These are phyloP conservation scores for Daldinia bambusicola DNA, from an alignment of 495 filamentous ascomycete genomes.

Conservation along the genomic window DNA sequence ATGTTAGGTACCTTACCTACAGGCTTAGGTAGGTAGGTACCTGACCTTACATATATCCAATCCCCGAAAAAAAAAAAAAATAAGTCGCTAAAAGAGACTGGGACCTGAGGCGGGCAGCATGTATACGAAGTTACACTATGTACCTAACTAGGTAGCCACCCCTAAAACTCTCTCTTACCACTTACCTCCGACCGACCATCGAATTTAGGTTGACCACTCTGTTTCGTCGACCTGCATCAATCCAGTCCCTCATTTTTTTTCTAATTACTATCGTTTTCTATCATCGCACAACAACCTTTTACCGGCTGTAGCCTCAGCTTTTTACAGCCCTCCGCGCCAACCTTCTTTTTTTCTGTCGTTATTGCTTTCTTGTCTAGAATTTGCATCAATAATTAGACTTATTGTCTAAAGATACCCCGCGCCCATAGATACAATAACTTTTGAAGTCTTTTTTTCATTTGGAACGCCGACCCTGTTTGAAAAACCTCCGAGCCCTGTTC, in stretches of 20 bases:
- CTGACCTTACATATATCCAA: not conserved
- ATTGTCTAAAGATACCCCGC: constrained; percentile 43
- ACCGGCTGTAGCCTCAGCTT: constrained; percentile 35
- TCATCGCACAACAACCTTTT: constrained; percentile 28
- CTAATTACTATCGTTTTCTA: constrained; percentile 30
- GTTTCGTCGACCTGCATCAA: constrained; percentile 39
- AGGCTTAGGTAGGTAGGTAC: too few species aligned
- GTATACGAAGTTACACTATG: constrained; percentile 10
- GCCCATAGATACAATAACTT: constrained; percentile 24
- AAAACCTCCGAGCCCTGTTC: constrained; percentile 36
- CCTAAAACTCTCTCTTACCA: constrained; percentile 32
- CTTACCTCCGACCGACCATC: constrained; percentile 36
- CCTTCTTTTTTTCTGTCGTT: constrained; percentile 9
- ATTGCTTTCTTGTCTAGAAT: constrained; percentile 44
- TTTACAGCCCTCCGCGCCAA: constrained; percentile 8
- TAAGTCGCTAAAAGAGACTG: not conserved
- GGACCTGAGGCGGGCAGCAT: too few species aligned
- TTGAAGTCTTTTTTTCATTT: constrained; percentile 15
- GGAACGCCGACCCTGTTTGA: constrained; percentile 3
- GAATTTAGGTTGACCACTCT: constrained; percentile 43
- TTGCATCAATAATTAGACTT: constrained; percentile 40
- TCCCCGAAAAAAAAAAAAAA: constrained; percentile 5
- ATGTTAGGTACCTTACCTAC: not conserved
- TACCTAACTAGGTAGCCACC: constrained; percentile 25
- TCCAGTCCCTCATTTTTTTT: constrained; percentile 26